Conservation (phyloP, 768 basidiomycete genomes). For the Tulasnella sp. region DNA sequence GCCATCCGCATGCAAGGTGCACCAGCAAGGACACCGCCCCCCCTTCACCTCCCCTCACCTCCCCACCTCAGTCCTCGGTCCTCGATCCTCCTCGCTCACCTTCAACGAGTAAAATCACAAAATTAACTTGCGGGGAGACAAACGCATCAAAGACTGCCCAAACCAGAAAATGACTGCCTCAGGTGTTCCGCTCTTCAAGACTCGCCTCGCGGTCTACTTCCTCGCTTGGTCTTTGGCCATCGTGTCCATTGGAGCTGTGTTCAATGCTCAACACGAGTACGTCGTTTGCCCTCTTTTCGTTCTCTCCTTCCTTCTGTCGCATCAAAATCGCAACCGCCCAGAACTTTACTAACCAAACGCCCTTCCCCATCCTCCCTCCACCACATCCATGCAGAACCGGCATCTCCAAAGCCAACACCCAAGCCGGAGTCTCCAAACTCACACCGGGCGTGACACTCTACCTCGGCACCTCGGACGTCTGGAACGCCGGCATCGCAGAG, state of each 20-base stretch:
- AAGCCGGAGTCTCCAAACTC: neutral
- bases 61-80: neutral
- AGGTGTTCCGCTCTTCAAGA: neutral
- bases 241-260: neutral
- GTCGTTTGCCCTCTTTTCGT: neutral
- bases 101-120: neutral
- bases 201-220: neutral
- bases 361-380: neutral
- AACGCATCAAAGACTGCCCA: neutral
- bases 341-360: neutral
- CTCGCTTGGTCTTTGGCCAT: neutral
- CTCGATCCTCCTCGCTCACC: neutral
- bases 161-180: neutral
- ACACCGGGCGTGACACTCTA: neutral
- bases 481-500: slow-evolving; percentile 8
- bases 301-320: neutral
- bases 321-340: neutral
- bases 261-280: neutral
- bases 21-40: neutral
- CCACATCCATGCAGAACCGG: too few species aligned
- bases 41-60: neutral
- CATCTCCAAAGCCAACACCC: slow-evolving; percentile 11
- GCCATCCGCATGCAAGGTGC: neutral
- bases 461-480: slow-evolving; percentile 22
- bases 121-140: neutral